Evolutionary conservation across 1,284 basidiomycete species (phyloP).

Genomic region (Rhodofomes roseus): DNA sequence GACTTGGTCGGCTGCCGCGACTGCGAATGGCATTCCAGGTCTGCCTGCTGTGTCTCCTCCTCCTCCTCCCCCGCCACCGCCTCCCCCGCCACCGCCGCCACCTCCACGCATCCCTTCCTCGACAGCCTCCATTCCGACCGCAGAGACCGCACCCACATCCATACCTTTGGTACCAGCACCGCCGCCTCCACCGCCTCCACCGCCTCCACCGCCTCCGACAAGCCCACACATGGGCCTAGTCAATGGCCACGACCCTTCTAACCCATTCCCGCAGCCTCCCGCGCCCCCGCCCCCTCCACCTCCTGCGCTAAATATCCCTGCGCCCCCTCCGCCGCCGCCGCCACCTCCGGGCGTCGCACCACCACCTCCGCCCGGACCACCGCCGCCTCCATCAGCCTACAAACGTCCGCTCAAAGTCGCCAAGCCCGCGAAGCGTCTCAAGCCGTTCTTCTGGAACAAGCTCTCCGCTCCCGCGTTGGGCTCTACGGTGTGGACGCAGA

Average conservation of each 20-base stretch:
- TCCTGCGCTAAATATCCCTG: constrained; percentile 6
- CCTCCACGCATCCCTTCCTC: constrained; percentile 8
- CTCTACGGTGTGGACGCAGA: constrained; percentile 73
- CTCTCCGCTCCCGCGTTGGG: constrained; percentile 41
- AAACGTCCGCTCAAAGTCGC: constrained; percentile 28
- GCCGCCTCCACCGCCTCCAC: constrained; percentile 10
- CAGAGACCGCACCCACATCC: neutral
- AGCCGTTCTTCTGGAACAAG: constrained; percentile 92
- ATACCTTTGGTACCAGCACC: neutral
- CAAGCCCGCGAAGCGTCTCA: constrained; percentile 58
- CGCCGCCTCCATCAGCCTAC: constrained; percentile 33
- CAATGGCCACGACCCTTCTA: neutral
- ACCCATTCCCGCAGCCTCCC: neutral
- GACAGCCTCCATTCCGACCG: constrained; percentile 2
- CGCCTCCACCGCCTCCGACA: constrained; percentile 20
- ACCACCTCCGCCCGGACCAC: constrained; percentile 28
- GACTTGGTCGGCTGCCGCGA: constrained; percentile 4
- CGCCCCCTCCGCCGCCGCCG: constrained; percentile 17
- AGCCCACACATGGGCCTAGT: neutral
- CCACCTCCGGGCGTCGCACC: constrained; percentile 23
- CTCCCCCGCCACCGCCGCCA: constrained; percentile 18
- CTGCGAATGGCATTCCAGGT: constrained; percentile 15
- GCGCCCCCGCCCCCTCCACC: constrained; percentile 13
- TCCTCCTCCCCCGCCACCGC: constrained; percentile 16
- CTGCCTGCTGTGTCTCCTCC: constrained; percentile 5